Percentiles rank a stretch among this genome's conserved stretches.
phyloP scores from a whole-genome alignment of 2,329 filamentous ascomycete genomes.

The Thielaviopsis ethacetica region DNA sequence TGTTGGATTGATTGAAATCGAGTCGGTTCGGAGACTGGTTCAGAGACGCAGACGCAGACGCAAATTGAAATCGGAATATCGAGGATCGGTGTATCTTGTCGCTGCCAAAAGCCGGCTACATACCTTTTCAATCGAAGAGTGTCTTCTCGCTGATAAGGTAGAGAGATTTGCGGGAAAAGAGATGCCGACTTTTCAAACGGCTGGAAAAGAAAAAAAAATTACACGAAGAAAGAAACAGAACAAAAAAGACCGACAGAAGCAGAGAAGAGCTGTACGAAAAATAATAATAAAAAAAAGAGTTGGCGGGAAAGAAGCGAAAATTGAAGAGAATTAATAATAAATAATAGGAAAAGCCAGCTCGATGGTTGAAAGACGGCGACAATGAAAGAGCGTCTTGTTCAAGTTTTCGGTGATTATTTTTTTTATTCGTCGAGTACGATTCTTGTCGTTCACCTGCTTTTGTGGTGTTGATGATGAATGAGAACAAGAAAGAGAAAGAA shows the following conservation, averaged over 20 bases:
- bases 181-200: neutral
- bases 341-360: neutral
- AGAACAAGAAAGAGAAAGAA: constrained; percentile 13
- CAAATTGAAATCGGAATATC: neutral
- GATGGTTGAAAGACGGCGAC: neutral
- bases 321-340: constrained; percentile 3
- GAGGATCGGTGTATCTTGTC: neutral
- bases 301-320: neutral
- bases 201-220: neutral
- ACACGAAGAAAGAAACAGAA: neutral
- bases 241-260: neutral
- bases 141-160: neutral
- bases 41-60: neutral
- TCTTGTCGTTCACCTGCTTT: neutral
- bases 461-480: neutral
- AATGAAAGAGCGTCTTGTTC: neutral
- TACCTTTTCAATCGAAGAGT: neutral
- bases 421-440: neutral
- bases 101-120: neutral
- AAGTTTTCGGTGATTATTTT: neutral
- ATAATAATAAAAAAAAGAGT: neutral
- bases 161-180: neutral
- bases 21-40: neutral
- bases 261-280: neutral
- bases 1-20: neutral